A percentile compares a stretch with the other conserved stretches of the same genome.
phyloP scores from a whole-genome alignment of 192 early-diverging fungal genomes.

The Helicostylum pulchrum region DNA sequence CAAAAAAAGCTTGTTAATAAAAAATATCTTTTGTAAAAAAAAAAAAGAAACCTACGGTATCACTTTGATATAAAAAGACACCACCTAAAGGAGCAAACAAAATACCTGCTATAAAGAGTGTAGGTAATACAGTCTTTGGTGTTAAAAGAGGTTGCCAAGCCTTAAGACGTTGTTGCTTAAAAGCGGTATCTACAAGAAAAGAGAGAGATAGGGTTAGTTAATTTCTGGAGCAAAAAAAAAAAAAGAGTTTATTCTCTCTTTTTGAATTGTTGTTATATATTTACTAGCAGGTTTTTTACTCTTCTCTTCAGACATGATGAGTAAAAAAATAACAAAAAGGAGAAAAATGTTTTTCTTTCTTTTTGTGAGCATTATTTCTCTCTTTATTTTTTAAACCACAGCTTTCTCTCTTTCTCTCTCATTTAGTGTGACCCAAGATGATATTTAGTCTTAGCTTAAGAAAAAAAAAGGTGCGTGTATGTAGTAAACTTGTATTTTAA shows the following conservation, averaged over 20 bases:
- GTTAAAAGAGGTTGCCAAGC: slow-evolving; percentile 99
- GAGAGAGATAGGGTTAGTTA: neutral
- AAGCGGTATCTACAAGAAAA: slow-evolving; percentile 78
- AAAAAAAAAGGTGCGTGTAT: no score
- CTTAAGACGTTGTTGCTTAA: slow-evolving; percentile 98
- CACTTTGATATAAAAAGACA: slow-evolving; percentile 82
- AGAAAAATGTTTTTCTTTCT: neutral
- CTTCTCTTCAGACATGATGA: slow-evolving; percentile 45
- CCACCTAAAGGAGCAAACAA: slow-evolving; percentile 96
- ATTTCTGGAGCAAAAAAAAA: neutral
- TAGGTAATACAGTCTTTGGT: slow-evolving; percentile 95
- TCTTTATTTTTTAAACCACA: no score
- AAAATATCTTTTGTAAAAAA: neutral
- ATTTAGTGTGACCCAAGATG: no score
- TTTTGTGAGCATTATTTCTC: no score
- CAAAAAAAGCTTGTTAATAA: neutral
- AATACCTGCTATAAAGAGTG: slow-evolving; percentile 90
- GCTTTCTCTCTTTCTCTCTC: no score
- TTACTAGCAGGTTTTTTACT: slow-evolving; percentile 61
- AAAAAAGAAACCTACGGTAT: slow-evolving; percentile 52
- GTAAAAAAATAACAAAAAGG: neutral
- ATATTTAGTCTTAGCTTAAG: no score
- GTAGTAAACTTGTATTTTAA: no score
- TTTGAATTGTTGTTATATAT: neutral
- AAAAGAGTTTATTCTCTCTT: neutral